These are phyloP conservation scores for Colletotrichum sp. DNA, from an alignment of 2,329 filamentous ascomycete species.

Conservation along the genomic window DNA sequence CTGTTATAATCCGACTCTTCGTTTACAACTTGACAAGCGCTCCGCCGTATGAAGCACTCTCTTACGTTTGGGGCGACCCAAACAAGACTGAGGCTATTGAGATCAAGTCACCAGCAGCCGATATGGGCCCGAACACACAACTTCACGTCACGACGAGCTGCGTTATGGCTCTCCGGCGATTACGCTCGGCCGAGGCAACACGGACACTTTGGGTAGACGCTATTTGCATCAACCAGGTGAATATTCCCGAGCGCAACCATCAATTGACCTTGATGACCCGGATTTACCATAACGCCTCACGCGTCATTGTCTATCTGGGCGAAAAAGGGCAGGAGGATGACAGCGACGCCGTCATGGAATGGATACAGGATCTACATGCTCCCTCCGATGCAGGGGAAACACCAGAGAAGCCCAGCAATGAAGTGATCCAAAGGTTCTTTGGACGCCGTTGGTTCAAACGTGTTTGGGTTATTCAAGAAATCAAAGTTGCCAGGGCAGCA, in stretches of 20 bases:
- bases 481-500: no score
- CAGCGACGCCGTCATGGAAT: background rate
- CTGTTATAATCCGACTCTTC: no score
- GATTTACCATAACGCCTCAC: background rate
- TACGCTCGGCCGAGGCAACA: background rate
- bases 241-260: background rate
- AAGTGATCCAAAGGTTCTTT: no score
- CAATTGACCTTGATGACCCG: background rate
- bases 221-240: background rate
- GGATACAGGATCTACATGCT: background rate
- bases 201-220: background rate
- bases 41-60: background rate
- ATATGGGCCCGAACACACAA: background rate
- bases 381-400: no score
- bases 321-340: no score
- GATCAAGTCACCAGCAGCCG: no score
- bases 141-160: background rate
- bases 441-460: no score
- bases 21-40: no score
- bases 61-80: background rate
- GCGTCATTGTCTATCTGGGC: no score
- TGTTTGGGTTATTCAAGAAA: no score
- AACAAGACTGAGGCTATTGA: fast-evolving
- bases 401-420: no score
- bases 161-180: background rate